Base-by-base conservation (phyloP, 2,329 filamentous ascomycete species). In the Colletotrichum cereale region DNA sequence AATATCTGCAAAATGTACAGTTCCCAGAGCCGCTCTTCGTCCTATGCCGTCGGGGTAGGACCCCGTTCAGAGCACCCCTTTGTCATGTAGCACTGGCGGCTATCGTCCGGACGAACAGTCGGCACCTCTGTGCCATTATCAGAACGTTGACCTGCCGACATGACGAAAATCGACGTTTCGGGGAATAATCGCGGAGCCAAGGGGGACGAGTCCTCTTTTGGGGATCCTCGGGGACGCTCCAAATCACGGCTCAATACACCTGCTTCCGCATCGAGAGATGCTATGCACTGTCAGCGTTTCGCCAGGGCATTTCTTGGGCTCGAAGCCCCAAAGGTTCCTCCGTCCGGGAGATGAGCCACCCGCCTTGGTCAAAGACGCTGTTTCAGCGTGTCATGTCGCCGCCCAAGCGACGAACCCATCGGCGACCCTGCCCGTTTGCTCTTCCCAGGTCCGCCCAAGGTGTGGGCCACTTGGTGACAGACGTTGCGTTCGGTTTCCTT, bases 371-470 rank as follows among this genome's bases (percentile, higher is more conserved):
- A 71, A 50, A 63, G 36, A 58, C 53, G 52, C 53, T 44, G 65
- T 68, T 64, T 72, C 69, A 60, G 61, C 52, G 18, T 40, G 18
- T 34, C 62, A 65, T 47, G 6, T 40, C 36, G n/a, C 61, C 29
- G 60, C 47, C 65, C 66, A 61, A 72, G 65, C 66, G 69, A 63
- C 31, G 52, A 67, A 63, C 58, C 40, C 68, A 58, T 63, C 38
- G 44, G 48, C 58, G 40, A 29, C 40, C 56, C n/a, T 55, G 63
- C 36, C 57, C n/a, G 7, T 44, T 36, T 53, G 36, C 44, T 36
- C 24, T 64, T 21, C 40, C 36, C 26, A 34, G 48, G 42, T 21
- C 16, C 40, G 62, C 42, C 24, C 61, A 31, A 44, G 38, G 24
- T 21, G 16, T 26, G 47, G 24, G 5, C 24, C 29, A 38, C 26